Conservation (phyloP, 2,329 filamentous ascomycete species). For the Cladosporium sp. region DNA sequence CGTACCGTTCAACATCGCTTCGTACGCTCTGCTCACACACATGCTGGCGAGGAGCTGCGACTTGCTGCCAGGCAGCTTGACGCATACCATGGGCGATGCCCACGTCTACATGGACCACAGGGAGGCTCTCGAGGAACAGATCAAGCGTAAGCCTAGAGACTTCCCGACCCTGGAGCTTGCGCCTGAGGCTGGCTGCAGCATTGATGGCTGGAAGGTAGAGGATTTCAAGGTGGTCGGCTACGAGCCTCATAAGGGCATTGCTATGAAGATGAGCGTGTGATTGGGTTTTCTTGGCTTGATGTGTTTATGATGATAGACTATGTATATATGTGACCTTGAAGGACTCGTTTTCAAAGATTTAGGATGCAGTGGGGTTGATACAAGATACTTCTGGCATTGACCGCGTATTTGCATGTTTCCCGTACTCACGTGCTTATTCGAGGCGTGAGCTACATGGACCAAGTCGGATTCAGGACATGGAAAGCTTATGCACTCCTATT, state of each 20-base stretch:
- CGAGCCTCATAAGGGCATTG: slow-evolving; percentile 84
- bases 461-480: background rate
- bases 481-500: background rate
- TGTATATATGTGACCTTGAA: background rate
- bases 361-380: background rate
- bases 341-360: background rate
- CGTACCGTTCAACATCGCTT: slow-evolving; percentile 96
- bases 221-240: slow-evolving; percentile 89
- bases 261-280: slow-evolving; percentile 96
- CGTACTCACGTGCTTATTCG: background rate
- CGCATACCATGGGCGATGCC: slow-evolving; percentile 97
- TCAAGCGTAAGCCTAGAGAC: slow-evolving; percentile 73
- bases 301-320: background rate
- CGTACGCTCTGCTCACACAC: slow-evolving; percentile 89
- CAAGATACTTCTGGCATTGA: background rate
- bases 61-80: slow-evolving; percentile 80
- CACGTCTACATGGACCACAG: slow-evolving; percentile 94
- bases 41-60: slow-evolving; percentile 90
- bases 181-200: slow-evolving; percentile 66
- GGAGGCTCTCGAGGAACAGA: slow-evolving; percentile 78
- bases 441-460: background rate
- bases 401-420: background rate
- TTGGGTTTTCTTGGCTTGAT: background rate
- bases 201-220: slow-evolving; percentile 87
- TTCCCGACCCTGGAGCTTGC: slow-evolving; percentile 79